Base-by-base conservation (phyloP, 495 filamentous ascomycete genomes). In the Hypoxylon crocopeplum region DNA sequence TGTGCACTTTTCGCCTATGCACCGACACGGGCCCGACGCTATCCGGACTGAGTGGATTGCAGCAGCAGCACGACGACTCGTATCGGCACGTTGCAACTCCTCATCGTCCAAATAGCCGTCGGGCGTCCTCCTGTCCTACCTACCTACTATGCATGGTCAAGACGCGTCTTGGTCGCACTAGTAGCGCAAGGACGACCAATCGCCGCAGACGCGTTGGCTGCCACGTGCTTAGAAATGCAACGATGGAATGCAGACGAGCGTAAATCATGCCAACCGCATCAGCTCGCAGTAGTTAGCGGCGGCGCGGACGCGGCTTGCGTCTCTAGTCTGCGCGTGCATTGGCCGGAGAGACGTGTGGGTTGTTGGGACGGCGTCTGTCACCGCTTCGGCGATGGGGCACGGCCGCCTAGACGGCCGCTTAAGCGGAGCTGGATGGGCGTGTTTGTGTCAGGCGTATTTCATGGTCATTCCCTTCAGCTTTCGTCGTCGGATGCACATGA, bases 381-480 rank as follows among this genome's bases (percentile, higher is more conserved):
- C 51, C 59, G 46, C 59, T 38, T 56, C 52, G 34, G 10, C 4
- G 25, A 41, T 38, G 48, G 38, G 39, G 29, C 7, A 6, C 10
- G 59, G 59, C 22, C 48, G 59, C 59, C 13, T 57, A 32, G 25
- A 15, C 15, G 59, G 59, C 47, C 59, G 51, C 51, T 27, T 45
- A 27, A 56, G 33, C 51, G 50, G 59, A 62, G 40, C 27, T 1
- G 29, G 22, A 21, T 30, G 51, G 24, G 12, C 17, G 8, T 30
- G 15, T 46, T 21, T 13, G 1, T 30, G 13, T 46, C 15, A 16
- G 4, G 22, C 40, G 5, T 34, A n/a, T 10, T 34, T 34, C 27
- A 33, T n/a, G 16, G 12, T 13, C 3, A 39, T 29, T 8, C 27
- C 42, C 5, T 27, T 4, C 27, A 1, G 16, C 22, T 13, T 5